Base-by-base conservation (phyloP, 1,139 yeast species). In the Geotrichum aggregatum region DNA sequence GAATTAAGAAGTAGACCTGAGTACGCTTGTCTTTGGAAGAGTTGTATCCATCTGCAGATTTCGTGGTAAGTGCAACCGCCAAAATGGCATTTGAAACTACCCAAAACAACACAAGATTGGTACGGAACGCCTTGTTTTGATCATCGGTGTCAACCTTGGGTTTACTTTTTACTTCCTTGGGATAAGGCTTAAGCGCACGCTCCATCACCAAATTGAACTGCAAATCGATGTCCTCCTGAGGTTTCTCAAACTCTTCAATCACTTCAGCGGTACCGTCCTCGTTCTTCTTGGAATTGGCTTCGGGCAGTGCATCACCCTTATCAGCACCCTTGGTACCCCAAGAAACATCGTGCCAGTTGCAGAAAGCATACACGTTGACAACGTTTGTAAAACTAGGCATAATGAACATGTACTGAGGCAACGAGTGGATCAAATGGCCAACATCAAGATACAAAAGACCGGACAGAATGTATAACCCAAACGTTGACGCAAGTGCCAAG, bases 301-400 rank as follows among this genome's bases (percentile, higher is more conserved):
- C 78, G 33, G 88, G 88, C 49, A 80, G 67, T 24, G 80, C 80
- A 56, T 77, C 79, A 1, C 83, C 81, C 55, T 75, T 77, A 54
- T 79, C 80, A 10, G 83, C 87, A 56, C 98, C 98, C 67, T 92
- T 92, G 0, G 98, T 92, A 65, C 98, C 98, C 98, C 98, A 92
- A 1, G 96, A 85, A 44, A 91, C 91, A 74, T 91, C 98, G 70
- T 91, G 97, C 56, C 95, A 85, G 68, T 91, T 91, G 73, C 97
- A 89, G 65, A 91, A 89, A 1, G 98, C 96, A 71, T 88, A 91
- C 40, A 91, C 75, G 52, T 69, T 71, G 35, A 71, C 75, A 16
- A 94, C 84, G 67, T 95, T 89, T 49, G 94, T 86, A 66, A 88
- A 91, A 3, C 94, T 82, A 4, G 98, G 97, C 68, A 89, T 82